These are phyloP conservation scores for Metschnikowia gruessii DNA, from an alignment of 805 yeast genomes.

Conservation along the genomic window DNA sequence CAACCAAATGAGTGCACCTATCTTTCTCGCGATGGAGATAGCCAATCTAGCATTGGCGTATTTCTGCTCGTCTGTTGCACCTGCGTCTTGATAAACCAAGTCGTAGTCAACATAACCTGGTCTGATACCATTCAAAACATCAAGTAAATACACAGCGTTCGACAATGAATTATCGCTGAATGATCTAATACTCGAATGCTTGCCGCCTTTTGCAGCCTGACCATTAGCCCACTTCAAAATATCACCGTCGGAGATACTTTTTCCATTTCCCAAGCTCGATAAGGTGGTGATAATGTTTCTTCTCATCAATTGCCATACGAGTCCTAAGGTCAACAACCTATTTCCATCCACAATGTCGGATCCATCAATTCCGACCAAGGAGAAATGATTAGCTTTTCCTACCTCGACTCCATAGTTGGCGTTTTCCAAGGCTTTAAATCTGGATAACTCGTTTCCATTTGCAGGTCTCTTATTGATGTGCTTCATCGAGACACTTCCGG, in stretches of 20 bases:
- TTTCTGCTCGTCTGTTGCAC: conserved; percentile 67
- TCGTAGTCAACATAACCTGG: conserved; percentile 98
- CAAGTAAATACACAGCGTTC: conserved; percentile 78
- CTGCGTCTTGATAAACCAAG: conserved; percentile 73
- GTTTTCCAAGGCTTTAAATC: conserved; percentile 95
- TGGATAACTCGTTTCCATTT: conserved; percentile 68
- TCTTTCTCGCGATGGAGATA: conserved; percentile 94
- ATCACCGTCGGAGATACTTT: conserved; percentile 70
- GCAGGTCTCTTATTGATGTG: conserved; percentile 83
- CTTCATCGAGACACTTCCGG: conserved; percentile 79
- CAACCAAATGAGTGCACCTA: conserved; percentile 97
- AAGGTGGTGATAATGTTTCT: conserved; percentile 87
- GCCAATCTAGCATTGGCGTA: conserved; percentile 96
- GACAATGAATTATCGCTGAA: conserved; percentile 80
- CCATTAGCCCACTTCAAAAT: conserved; percentile 93
- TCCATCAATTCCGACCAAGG: conserved; percentile 97
- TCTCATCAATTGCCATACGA: conserved; percentile 99
- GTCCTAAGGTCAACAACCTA: conserved; percentile 81
- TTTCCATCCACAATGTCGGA: conserved; percentile 95
- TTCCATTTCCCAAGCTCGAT: conserved; percentile 69
- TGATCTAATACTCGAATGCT: conserved; percentile 66
- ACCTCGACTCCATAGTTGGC: conserved; percentile 98
- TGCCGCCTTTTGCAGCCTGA: conserved; percentile 84
- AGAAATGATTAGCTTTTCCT: conserved; percentile 88
- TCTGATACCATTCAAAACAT: conserved; percentile 86